phyloP scores from a whole-genome alignment of 2,329 filamentous ascomycete genomes.

The Ophiobolus disseminans region DNA sequence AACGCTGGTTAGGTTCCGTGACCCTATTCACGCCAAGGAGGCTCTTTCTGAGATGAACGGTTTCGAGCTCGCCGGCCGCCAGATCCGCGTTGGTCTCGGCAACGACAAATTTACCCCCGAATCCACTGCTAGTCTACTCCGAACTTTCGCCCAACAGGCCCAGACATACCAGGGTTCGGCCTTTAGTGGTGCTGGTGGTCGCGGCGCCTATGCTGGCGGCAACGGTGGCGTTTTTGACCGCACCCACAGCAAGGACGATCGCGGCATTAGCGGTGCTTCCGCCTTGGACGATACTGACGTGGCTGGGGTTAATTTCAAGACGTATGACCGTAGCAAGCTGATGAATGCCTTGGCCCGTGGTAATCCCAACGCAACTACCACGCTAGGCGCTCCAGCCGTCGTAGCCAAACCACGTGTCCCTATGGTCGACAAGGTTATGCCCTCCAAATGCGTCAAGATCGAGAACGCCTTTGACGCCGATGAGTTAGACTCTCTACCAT shows the following conservation, averaged over 20 bases:
- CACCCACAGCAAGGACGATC: constrained; percentile 87
- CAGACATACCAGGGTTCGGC: constrained; percentile 81
- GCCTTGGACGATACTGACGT: constrained; percentile 98
- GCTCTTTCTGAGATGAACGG: constrained; percentile 99
- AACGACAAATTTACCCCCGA: constrained; percentile 99
- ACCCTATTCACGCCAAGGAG: constrained; percentile 89
- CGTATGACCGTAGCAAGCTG: constrained; percentile 96
- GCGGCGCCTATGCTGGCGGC: constrained; percentile 80
- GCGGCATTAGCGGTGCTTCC: constrained; percentile 85
- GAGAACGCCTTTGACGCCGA: constrained; percentile 94
- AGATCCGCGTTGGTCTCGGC: constrained; percentile 97
- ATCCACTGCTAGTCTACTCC: constrained; percentile 88
- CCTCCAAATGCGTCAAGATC: constrained; percentile 90
- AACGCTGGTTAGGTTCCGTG: constrained; percentile 73
- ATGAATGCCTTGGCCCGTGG: constrained; percentile 95
- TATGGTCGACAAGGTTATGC: constrained; percentile 78
- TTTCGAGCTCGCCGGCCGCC: constrained; percentile 95
- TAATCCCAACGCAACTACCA: constrained; percentile 74
- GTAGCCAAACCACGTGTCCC: constrained; percentile 80
- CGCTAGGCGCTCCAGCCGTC: constrained; percentile 32
- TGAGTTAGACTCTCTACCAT: constrained; percentile 69
- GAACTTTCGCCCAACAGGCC: constrained; percentile 77
- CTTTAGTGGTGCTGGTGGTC: constrained; percentile 88
- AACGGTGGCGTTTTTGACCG: constrained; percentile 80
- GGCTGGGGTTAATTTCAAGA: constrained; percentile 98